A percentile compares a stretch with the other conserved stretches of the same genome.
Evolutionary conservation across 768 basidiomycete species (phyloP).

Genomic region (Lactarius sanguifluus): DNA sequence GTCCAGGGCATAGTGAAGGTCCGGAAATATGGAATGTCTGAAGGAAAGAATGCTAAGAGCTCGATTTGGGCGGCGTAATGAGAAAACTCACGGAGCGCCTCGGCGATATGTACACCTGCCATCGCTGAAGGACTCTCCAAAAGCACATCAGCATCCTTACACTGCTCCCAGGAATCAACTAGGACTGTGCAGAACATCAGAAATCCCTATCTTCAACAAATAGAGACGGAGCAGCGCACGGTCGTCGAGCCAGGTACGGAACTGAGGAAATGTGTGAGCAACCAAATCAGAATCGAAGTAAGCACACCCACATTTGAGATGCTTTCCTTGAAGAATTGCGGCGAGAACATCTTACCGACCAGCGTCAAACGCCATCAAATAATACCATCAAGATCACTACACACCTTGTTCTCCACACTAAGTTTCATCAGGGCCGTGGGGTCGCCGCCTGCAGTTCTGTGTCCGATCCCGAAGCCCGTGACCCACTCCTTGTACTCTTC

Average conservation of each 20-base stretch:
- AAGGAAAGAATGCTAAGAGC: conserved; percentile 13
- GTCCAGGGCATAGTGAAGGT: conserved; percentile 65
- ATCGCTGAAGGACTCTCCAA: conserved; percentile 68
- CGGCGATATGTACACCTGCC: conserved; percentile 72
- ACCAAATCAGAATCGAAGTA: background rate
- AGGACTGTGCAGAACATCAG: conserved; percentile 44
- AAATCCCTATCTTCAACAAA: background rate
- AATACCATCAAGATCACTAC: background rate
- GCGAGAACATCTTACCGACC: conserved; percentile 61
- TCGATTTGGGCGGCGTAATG: background rate
- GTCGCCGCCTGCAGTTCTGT: conserved; percentile 66
- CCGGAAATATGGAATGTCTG: conserved; percentile 64
- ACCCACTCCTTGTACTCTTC: conserved; percentile 55
- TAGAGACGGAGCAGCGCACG: conserved; percentile 39
- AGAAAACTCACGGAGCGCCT: conserved; percentile 50
- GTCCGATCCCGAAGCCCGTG: conserved; percentile 55
- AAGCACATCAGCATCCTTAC: conserved; percentile 63
- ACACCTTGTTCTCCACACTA: conserved; percentile 47
- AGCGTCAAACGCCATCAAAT: conserved; percentile 30
- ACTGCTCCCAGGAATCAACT: conserved; percentile 59
- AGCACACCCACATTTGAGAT: conserved; percentile 46
- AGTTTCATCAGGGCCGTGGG: conserved; percentile 69
- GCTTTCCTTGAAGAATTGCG: conserved; percentile 67
- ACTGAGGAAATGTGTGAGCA: conserved; percentile 38
- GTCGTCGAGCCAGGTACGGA: conserved; percentile 65